Conservation (phyloP, 257 asterid genomes). For the Linaria vulgaris region DNA sequence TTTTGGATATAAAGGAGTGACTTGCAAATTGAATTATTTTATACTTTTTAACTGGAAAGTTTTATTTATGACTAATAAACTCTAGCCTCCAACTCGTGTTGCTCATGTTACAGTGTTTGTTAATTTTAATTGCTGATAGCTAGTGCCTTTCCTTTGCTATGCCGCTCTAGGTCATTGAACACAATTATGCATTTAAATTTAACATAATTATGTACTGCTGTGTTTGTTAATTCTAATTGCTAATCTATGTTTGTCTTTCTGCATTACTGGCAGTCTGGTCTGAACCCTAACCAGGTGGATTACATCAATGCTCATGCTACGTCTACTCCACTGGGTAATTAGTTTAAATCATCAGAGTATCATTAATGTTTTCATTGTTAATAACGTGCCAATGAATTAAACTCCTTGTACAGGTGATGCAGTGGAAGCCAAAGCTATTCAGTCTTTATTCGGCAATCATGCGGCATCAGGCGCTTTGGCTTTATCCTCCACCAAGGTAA, state of each 20-base stretch:
- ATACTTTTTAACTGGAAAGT: too few species aligned
- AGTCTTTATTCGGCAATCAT: conserved; percentile 59
- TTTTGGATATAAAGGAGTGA: too few species aligned
- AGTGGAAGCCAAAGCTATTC: conserved; percentile 87
- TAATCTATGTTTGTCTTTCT: conserved; percentile 6
- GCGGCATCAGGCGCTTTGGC: conserved; percentile 71
- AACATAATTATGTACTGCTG: too few species aligned
- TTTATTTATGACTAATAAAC: too few species aligned
- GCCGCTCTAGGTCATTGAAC: too few species aligned
- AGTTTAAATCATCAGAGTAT: conserved; percentile 16
- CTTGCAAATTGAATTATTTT: too few species aligned
- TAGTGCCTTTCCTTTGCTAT: too few species aligned
- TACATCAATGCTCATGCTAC: conserved; percentile 97
- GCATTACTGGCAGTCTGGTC: conserved; percentile 68
- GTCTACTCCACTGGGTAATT: conserved; percentile 89
- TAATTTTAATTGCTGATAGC: too few species aligned
- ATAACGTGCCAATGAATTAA: too few species aligned
- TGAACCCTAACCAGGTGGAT: conserved; percentile 76
- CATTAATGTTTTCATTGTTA: not conserved
- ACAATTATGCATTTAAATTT: too few species aligned
- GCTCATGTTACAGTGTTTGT: too few species aligned
- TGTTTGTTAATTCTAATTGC: not conserved
- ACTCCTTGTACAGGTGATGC: conserved; percentile 62
- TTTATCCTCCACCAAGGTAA: conserved; percentile 89
- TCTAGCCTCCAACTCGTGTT: too few species aligned